Evolutionary conservation across 768 basidiomycete genomes (phyloP).

Genomic region (Phlegmacium glaucopus): DNA sequence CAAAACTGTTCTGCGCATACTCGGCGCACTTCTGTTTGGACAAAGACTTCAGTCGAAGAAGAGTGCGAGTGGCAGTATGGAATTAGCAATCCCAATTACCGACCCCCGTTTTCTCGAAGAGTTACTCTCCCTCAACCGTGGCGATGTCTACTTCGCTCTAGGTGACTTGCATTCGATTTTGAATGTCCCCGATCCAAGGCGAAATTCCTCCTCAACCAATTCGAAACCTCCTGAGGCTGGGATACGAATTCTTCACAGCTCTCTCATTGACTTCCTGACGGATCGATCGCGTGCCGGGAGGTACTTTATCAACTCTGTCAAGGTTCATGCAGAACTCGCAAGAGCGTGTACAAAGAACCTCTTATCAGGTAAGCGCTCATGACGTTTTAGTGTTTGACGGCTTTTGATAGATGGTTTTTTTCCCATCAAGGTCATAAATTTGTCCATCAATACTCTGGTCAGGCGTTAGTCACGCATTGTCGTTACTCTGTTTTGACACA

Average conservation of each 20-base stretch:
- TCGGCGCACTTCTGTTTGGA: constrained; percentile 21
- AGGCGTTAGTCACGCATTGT: constrained; percentile 24
- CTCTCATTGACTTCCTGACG: constrained; percentile 25
- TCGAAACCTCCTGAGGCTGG: constrained; percentile 13
- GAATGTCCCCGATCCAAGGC: constrained; percentile 19
- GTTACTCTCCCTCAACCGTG: constrained; percentile 21
- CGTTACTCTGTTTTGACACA: constrained; percentile 23
- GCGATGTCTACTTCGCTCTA: constrained; percentile 21
- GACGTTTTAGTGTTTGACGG: not conserved
- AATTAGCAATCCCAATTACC: constrained; percentile 20
- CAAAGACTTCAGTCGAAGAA: constrained; percentile 15
- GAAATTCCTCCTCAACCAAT: constrained; percentile 3
- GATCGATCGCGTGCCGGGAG: constrained; percentile 22
- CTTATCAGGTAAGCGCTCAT: constrained; percentile 15
- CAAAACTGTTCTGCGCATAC: constrained; percentile 21
- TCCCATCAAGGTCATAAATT: constrained; percentile 17
- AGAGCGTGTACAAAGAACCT: constrained; percentile 21
- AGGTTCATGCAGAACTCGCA: constrained; percentile 26
- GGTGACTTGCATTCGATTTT: constrained; percentile 23
- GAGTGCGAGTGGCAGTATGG: constrained; percentile 10
- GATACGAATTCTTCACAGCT: constrained; percentile 21
- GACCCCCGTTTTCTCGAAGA: constrained; percentile 25
- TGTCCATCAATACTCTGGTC: constrained; percentile 25
- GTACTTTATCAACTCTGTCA: constrained; percentile 25
- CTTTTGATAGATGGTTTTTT: not conserved